A percentile compares a stretch with the other conserved stretches of the same genome.
Conservation (phyloP, 1,139 yeast species). For the Nakaseomyces sp. region DNA sequence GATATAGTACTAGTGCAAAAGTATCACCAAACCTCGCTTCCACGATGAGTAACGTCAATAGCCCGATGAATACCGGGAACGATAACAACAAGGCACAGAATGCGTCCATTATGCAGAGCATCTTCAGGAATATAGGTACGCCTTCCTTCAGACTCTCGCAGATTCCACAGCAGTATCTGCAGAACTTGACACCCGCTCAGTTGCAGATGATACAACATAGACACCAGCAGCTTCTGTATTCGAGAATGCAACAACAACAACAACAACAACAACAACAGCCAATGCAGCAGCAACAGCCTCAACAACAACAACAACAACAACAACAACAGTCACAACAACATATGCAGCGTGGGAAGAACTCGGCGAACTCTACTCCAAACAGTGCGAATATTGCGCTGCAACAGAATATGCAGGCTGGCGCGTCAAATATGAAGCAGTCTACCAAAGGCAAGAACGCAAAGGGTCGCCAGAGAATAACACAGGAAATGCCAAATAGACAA, state of each 20-base stretch:
- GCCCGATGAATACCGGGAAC: background rate
- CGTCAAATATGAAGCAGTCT: background rate
- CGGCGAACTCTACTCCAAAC: conserved; percentile 5
- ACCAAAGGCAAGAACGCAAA: background rate
- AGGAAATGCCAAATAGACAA: conserved; percentile 1
- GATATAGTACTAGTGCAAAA: too few relatives aligned
- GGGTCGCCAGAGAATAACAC: background rate
- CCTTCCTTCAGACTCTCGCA: conserved; percentile 30
- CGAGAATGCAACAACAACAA: conserved; percentile 23
- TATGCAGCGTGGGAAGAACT: conserved; percentile 13
- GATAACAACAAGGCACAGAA: conserved; percentile 6
- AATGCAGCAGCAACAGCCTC: conserved; percentile 15
- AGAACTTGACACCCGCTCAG: conserved; percentile 30
- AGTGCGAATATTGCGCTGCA: conserved; percentile 5
- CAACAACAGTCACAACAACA: conserved; percentile 18
- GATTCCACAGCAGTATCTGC: conserved; percentile 29
- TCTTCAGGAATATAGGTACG: conserved; percentile 30
- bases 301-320: conserved; percentile 13
- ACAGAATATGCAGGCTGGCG: conserved; percentile 5
- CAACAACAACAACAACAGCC: conserved; percentile 18
- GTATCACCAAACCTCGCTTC: too few relatives aligned
- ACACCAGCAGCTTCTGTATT: conserved; percentile 28
- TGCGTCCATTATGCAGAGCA: conserved; percentile 8
- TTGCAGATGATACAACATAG: conserved; percentile 33
- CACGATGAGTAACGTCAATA: conserved; percentile 1